Base-by-base conservation (phyloP, 805 yeast species). In the Cyberlindnera amylophila region DNA sequence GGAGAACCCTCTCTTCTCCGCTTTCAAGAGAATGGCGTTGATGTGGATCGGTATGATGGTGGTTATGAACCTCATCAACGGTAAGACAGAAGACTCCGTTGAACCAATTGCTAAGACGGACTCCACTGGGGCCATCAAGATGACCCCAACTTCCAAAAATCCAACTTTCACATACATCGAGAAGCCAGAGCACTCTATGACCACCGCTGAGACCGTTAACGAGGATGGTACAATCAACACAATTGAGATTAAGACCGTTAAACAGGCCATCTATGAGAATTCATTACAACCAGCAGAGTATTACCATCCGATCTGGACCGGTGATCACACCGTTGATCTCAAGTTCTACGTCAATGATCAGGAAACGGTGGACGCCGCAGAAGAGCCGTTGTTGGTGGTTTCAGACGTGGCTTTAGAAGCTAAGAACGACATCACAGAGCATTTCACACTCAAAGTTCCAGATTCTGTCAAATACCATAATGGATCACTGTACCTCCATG, bases 401-500 rank as follows among this genome's bases (percentile, higher is more conserved):
- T 17, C 42, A 2, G 32, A 36, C 14, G 44, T 48, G 2, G 29
- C 46, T 4, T 15, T 49, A 8, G 39, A 42, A 18, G 32, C 42
- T 0, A 42, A 46, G 28, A 49, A 51, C 19, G 47, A 48, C 32
- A 39, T 36, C 6, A 38, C 50, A 1, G 18, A 36, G 23, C 47
- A 49, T 18, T 36, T 50, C 28, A 36, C 44, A 8, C 23, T 53
- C 2, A 11, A 34, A 3, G 38, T 50, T 3, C 44, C 54, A 16
- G 53, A 56, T 9, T 46, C 54, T 12, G 54, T 58, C 36, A 53
- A 44, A 24, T 40, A 42, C 23, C 34, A 50, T 30, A 64, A 66
- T 46, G 69, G 65, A 2, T 54, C 69, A 11, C 32, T 68, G 2
- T 66, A 50, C 42, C 59, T 65, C 21, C 71, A 67, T 34, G 42